phyloP scores from a whole-genome alignment of 345 rosid species.

The Eucalyptus curtisii region DNA sequence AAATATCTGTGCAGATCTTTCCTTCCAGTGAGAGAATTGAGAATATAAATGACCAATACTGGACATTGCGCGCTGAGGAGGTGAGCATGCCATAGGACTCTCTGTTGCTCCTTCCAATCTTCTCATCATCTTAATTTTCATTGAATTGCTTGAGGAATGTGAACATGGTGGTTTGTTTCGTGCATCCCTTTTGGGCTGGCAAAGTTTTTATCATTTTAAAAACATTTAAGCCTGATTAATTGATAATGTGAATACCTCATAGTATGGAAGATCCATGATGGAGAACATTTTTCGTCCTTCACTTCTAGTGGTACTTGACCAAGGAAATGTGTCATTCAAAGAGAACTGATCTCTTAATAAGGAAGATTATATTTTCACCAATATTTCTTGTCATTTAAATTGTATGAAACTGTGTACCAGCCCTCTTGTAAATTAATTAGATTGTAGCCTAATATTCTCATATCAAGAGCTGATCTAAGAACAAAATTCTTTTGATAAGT shows the following conservation, averaged over 20 bases:
- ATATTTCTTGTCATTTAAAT: not conserved
- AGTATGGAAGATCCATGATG: not conserved
- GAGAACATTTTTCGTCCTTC: not conserved
- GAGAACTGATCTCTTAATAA: not conserved
- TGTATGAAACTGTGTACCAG: not conserved
- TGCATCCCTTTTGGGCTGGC: not conserved
- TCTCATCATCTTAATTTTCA: not conserved
- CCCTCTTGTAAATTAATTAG: not conserved
- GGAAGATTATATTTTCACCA: not conserved
- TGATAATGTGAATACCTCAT: not conserved
- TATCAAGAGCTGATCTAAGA: not conserved
- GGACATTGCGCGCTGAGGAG: conserved; percentile 99
- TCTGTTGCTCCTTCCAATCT: not conserved
- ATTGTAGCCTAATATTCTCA: not conserved
- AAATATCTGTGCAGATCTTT: conserved; percentile 49
- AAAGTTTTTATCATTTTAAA: not conserved
- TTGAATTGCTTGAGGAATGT: not conserved
- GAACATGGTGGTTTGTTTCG: not conserved
- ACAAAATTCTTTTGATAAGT: not conserved
- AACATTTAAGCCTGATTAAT: not conserved
- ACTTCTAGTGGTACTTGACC: not conserved
- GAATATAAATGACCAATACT: conserved; percentile 95
- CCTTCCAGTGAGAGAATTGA: conserved; percentile 79
- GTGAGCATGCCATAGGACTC: conserved; percentile 12
- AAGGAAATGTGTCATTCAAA: not conserved